These are phyloP conservation scores for Coprinopsis marcescibilis DNA, from an alignment of 768 basidiomycete species.

Conservation along the genomic window DNA sequence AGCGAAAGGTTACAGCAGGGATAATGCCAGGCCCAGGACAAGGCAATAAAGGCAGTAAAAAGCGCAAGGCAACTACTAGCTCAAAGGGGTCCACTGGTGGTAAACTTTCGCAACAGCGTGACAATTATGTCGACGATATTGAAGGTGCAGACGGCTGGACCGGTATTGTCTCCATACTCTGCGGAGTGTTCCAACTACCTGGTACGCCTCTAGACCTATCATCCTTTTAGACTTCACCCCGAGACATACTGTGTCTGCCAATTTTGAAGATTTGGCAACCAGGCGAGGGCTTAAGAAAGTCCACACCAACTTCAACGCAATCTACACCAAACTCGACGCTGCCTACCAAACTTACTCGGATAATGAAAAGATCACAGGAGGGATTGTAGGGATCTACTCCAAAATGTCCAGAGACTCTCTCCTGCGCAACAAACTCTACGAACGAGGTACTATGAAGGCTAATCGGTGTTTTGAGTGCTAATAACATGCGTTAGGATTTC, in stretches of 20 bases:
- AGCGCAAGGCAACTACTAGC: slow-evolving; percentile 7
- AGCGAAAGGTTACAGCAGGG: not conserved
- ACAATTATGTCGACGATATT: slow-evolving; percentile 40
- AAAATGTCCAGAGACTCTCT: slow-evolving; percentile 59
- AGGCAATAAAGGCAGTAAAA: slow-evolving; percentile 10
- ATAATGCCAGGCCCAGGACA: slow-evolving; percentile 17
- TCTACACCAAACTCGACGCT: slow-evolving; percentile 45
- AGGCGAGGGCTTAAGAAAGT: slow-evolving; percentile 59
- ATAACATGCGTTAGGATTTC: slow-evolving; percentile 36
- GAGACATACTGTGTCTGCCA: not conserved
- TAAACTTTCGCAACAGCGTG: too few species aligned
- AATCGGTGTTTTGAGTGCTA: not conserved
- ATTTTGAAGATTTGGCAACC: slow-evolving; percentile 42
- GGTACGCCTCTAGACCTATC: slow-evolving; percentile 35
- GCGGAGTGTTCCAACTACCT: slow-evolving; percentile 47
- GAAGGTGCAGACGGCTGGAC: slow-evolving; percentile 46
- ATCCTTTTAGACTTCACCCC: not conserved
- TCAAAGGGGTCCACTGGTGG: too few species aligned
- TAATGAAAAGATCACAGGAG: slow-evolving; percentile 47
- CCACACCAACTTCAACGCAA: slow-evolving; percentile 49
- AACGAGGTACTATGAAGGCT: slow-evolving; percentile 36
- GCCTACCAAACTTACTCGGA: slow-evolving; percentile 36
- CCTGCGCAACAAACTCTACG: slow-evolving; percentile 52
- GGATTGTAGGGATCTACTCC: slow-evolving; percentile 55
- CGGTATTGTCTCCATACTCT: slow-evolving; percentile 39